phyloP scores from a whole-genome alignment of 345 rosid genomes.

The Linum tenue region DNA sequence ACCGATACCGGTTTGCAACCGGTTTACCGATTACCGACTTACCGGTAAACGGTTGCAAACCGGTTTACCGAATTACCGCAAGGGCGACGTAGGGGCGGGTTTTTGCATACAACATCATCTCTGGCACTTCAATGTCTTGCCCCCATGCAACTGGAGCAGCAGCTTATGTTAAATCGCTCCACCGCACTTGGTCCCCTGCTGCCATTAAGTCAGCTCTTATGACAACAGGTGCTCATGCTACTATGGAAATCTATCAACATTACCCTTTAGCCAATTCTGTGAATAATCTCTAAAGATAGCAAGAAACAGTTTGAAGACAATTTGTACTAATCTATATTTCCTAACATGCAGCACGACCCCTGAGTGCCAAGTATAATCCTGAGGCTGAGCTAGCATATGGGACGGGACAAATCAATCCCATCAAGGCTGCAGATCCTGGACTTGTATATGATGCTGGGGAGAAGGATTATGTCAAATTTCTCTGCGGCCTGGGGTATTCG shows the following conservation, averaged over 20 bases:
- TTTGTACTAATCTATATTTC: not conserved
- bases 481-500: conserved; percentile 32
- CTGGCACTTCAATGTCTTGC: conserved; percentile 56
- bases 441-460: conserved; percentile 24
- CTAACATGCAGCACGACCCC: conserved; percentile 25
- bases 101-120: conserved; percentile 24
- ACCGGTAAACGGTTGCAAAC: too few species aligned
- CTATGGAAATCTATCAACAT: not conserved
- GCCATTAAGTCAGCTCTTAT: not conserved
- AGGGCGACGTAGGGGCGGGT: too few species aligned
- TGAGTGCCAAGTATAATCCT: conserved; percentile 21
- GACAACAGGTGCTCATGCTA: not conserved
- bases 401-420: conserved; percentile 46
- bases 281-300: not conserved
- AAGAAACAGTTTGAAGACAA: not conserved
- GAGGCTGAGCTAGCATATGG: conserved; percentile 42
- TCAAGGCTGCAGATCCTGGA: conserved; percentile 31
- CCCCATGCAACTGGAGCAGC: conserved; percentile 28
- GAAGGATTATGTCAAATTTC: conserved; percentile 34
- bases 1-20: too few species aligned
- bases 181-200: not conserved
- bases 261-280: too few species aligned
- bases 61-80: too few species aligned
- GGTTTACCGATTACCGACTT: too few species aligned
- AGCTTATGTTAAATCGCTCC: not conserved